Evolutionary conservation across 257 asterid genomes (phyloP).

Genomic region (Solanum medicagineum): DNA sequence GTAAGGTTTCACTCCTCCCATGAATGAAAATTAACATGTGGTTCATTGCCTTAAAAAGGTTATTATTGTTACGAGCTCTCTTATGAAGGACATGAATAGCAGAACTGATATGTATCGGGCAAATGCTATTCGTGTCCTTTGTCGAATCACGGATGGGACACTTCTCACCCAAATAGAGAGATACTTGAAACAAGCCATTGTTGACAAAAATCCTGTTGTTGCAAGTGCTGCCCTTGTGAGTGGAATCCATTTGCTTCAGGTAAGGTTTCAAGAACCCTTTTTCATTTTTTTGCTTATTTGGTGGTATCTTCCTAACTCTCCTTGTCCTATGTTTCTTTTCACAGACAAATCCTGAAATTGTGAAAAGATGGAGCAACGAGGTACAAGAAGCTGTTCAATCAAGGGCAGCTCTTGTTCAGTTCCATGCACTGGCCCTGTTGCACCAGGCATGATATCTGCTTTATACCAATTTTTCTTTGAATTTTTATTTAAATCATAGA

Average conservation of each 20-base stretch:
- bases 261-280: conserved; percentile 6
- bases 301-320: conserved; percentile 1
- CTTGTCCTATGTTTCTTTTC: not conserved
- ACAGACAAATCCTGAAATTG: conserved; percentile 88
- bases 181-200: conserved; percentile 94
- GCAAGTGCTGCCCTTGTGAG: conserved; percentile 98
- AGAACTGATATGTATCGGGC: conserved; percentile 97
- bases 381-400: conserved; percentile 97
- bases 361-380: conserved; percentile 96
- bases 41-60: conserved; percentile 41
- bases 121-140: conserved; percentile 90
- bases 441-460: conserved; percentile 52
- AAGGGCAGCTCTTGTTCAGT: conserved; percentile 89
- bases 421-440: conserved; percentile 86
- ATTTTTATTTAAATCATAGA: not conserved
- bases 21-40: conserved; percentile 8
- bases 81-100: conserved; percentile 97
- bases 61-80: conserved; percentile 95
- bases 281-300: not conserved
- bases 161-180: conserved; percentile 90
- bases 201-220: conserved; percentile 90
- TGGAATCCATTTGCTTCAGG: conserved; percentile 91
- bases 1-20: not conserved
- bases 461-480: not conserved
- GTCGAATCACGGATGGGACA: conserved; percentile 86